A percentile compares a stretch with the other conserved stretches of the same genome.
These are phyloP conservation scores for Coffea eugenioides DNA, from an alignment of 257 asterid species.

Conservation along the genomic window DNA sequence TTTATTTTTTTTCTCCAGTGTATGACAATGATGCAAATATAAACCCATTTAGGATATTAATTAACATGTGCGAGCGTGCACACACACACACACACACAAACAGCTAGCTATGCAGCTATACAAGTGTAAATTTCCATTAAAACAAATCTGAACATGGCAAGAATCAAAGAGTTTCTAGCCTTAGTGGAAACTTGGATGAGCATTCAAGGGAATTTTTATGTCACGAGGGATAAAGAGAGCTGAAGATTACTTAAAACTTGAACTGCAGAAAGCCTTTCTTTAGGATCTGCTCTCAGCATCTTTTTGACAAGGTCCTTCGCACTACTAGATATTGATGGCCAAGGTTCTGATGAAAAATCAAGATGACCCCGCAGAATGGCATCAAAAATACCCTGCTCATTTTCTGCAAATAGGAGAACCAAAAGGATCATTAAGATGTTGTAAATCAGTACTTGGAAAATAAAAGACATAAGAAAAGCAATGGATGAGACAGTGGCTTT, in stretches of 20 bases:
- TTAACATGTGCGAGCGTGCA: not conserved
- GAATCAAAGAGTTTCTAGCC: not conserved
- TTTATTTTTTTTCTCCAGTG: not conserved
- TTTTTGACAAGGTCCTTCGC: slow-evolving; percentile 96
- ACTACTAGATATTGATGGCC: slow-evolving; percentile 96
- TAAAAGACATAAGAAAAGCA: not conserved
- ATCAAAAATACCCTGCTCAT: slow-evolving; percentile 81
- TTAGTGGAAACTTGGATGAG: not conserved
- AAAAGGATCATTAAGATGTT: not conserved
- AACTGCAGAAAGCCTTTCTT: slow-evolving; percentile 60
- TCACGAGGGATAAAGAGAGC: not conserved
- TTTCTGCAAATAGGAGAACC: slow-evolving; percentile 52
- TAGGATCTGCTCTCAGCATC: slow-evolving; percentile 88
- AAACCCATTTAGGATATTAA: not conserved
- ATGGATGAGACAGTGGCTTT: not conserved
- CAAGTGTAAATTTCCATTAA: not conserved
- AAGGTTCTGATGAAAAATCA: slow-evolving; percentile 78
- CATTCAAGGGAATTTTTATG: not conserved
- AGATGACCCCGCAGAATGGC: slow-evolving; percentile 77
- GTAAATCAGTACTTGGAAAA: not conserved
- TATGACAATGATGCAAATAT: not conserved
- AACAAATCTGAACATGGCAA: not conserved
- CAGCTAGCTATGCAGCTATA: too few relatives aligned
- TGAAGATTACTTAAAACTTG: slow-evolving; percentile 75
- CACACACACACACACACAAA: not conserved